Evolutionary conservation across 2,329 filamentous ascomycete genomes (phyloP).

Genomic region (Fusarium sp.): DNA sequence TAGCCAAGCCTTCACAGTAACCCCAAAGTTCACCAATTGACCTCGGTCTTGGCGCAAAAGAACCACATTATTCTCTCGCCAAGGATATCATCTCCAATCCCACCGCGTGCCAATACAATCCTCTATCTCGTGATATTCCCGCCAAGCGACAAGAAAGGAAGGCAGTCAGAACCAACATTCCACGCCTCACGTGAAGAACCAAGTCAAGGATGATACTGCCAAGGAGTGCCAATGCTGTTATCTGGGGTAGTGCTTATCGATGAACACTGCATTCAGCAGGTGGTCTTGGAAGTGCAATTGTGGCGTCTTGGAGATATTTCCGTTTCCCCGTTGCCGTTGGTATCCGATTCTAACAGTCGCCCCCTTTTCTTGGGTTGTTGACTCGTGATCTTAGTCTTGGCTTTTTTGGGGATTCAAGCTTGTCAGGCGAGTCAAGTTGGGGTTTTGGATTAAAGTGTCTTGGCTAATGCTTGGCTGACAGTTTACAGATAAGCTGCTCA

Average conservation of each 20-base stretch:
- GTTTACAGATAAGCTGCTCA: not conserved
- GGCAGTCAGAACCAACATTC: conserved; percentile 6
- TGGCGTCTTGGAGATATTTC: not conserved
- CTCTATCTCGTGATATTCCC: conserved; percentile 27
- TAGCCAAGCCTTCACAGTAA: conserved; percentile 21
- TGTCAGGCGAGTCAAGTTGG: not conserved
- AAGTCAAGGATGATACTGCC: not conserved
- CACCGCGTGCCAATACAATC: conserved; percentile 21
- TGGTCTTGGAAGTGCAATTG: not conserved
- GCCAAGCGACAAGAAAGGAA: conserved; percentile 38
- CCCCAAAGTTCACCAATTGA: conserved; percentile 4
- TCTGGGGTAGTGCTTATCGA: conserved; percentile 13
- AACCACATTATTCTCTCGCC: conserved; percentile 35
- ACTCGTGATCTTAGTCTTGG: not conserved
- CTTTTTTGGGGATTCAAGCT: not conserved
- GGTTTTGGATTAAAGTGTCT: not conserved
- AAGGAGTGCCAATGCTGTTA: conserved; percentile 10
- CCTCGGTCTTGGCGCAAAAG: conserved; percentile 16
- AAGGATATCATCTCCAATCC: conserved; percentile 29
- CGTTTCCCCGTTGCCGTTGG: conserved; percentile 2
- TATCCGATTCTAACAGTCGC: not conserved
- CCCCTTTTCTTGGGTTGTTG: not conserved
- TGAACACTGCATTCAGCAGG: not conserved
- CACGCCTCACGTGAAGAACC: not conserved
- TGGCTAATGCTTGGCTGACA: not conserved